phyloP scores from a whole-genome alignment of 1,139 yeast species.

The Yamadazyma songkhlaensis region DNA sequence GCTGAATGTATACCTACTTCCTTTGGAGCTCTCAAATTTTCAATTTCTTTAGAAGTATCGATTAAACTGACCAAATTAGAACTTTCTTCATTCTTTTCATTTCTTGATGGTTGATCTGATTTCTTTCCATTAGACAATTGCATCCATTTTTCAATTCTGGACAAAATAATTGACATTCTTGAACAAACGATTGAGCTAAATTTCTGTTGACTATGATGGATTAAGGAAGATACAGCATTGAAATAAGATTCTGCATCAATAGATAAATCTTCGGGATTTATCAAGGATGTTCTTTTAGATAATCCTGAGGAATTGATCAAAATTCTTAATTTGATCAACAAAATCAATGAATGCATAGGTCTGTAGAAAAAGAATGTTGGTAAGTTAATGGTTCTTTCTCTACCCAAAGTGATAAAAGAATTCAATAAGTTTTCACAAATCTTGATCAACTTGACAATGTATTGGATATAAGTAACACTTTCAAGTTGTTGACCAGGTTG shows the following conservation, averaged over 20 bases:
- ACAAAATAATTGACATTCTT: slow-evolving; percentile 42
- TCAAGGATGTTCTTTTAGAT: slow-evolving; percentile 8
- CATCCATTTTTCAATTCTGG: slow-evolving; percentile 49
- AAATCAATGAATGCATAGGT: slow-evolving; percentile 53
- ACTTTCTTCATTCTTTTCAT: slow-evolving; percentile 6
- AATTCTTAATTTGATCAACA: slow-evolving; percentile 43
- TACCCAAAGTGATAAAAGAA: slow-evolving; percentile 39
- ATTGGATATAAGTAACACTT: slow-evolving; percentile 25
- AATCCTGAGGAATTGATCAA: slow-evolving; percentile 38
- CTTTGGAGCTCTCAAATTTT: slow-evolving; percentile 37
- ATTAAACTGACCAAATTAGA: slow-evolving; percentile 37
- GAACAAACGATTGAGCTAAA: slow-evolving; percentile 35
- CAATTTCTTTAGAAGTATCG: slow-evolving; percentile 47
- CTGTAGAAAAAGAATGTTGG: slow-evolving; percentile 57
- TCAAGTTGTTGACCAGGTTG: slow-evolving; percentile 8
- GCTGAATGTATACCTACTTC: slow-evolving; percentile 9
- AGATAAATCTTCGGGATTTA: slow-evolving; percentile 17
- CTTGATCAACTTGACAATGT: slow-evolving; percentile 37
- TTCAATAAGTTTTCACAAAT: slow-evolving; percentile 45
- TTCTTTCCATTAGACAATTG: slow-evolving; percentile 28
- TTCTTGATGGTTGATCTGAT: slow-evolving; percentile 3
- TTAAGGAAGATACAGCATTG: slow-evolving; percentile 24
- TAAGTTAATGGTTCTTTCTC: slow-evolving; percentile 33
- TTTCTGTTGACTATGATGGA: slow-evolving; percentile 21
- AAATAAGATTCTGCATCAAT: slow-evolving; percentile 37